Base-by-base conservation (phyloP, 164 flowering plant genomes). In the Nymphaea thermarum region DNA sequence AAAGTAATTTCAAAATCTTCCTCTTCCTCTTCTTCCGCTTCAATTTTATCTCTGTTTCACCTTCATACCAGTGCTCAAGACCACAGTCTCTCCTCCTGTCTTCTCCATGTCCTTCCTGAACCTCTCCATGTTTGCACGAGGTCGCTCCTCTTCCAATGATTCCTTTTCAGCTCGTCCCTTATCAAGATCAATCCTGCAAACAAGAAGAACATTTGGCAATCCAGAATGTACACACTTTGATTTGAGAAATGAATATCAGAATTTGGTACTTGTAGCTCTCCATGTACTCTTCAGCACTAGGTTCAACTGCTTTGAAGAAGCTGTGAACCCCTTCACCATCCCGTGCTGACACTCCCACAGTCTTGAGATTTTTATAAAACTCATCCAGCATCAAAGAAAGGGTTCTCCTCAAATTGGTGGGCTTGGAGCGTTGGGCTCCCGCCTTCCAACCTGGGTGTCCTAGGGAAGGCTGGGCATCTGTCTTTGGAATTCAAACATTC, bases 281-380 rank as follows among this genome's bases (percentile, higher is more conserved):
- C 98, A 91, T 88, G 85, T 80, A 94, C 74, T 94, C 99, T 41
- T 86, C 86, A 44, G 96, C 86, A 77, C 99, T 88, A 18, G 84
- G 84, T 66, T 91, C 91, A 70, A 94, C 77, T 60, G 96, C 83
- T 73, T 87, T 84, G 67, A 94, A 91, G 79, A 91, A 91, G 36
- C 76, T 87, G 25, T 82, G 89, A 86, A 91, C 86, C 62, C 99
- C 99, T 72, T 87, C 82, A 69, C 99, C 96, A 73, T 95, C 70
- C 69, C 90, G 80, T 43, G 99, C 95, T 72, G 99, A 94, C 2
- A 94, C 98, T 60, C 99, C 99, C 67, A 90, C 96, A 18, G 94
- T 82, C 43, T 73, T 82, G 44, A 94, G 82, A 74, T 90, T 91
- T 64, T 81, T 86, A 71, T 90, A 94, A 81, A 94, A 94, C 72